Conservation (phyloP, 169 alveolate genomes). For the Cytauxzoon felis region DNA sequence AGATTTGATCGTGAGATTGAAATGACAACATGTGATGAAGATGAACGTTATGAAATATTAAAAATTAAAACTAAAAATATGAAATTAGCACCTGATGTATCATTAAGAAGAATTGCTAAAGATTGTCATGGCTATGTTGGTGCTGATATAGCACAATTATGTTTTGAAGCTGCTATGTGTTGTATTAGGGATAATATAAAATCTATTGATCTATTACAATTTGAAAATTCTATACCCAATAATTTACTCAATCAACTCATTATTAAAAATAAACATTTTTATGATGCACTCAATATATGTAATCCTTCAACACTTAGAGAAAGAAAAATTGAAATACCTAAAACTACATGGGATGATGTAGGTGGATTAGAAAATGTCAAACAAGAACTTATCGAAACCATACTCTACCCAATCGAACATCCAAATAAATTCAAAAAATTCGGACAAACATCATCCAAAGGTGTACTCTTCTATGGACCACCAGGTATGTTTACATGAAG, state of each 20-base stretch:
- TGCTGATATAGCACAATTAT: conserved; percentile 86
- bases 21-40: conserved; percentile 82
- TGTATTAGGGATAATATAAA: conserved; percentile 67
- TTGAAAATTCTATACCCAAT: conserved; percentile 61
- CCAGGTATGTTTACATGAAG: too few species aligned
- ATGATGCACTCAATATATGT: conserved; percentile 81
- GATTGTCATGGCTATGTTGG: conserved; percentile 92
- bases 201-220: conserved; percentile 46
- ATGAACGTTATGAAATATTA: conserved; percentile 85
- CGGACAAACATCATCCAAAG: conserved; percentile 77
- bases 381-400: conserved; percentile 78
- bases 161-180: conserved; percentile 86
- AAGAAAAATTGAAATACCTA: conserved; percentile 89
- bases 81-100: conserved; percentile 79
- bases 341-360: conserved; percentile 89
- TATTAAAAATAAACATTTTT: conserved; percentile 77
- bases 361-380: conserved; percentile 88
- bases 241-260: conserved; percentile 61
- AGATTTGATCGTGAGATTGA: conserved; percentile 84
- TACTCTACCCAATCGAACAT: conserved; percentile 78
- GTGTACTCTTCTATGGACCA: conserved; percentile 88
- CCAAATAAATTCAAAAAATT: conserved; percentile 75
- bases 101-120: conserved; percentile 80
- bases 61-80: conserved; percentile 80
- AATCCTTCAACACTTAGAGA: conserved; percentile 90